These are phyloP conservation scores for Argentina anserina DNA, from an alignment of 306 rosid species.

Conservation along the genomic window DNA sequence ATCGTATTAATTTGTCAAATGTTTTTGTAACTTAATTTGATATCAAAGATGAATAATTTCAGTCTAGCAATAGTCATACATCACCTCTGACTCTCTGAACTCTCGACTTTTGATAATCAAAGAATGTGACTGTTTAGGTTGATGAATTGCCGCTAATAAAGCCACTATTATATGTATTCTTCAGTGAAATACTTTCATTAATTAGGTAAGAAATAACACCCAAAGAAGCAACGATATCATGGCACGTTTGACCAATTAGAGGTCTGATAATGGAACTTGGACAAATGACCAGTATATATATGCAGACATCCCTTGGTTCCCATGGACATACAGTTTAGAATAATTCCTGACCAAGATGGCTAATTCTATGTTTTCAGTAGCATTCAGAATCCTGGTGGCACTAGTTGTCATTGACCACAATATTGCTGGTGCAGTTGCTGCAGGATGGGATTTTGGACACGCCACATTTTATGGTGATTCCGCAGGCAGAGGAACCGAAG, in stretches of 20 bases:
- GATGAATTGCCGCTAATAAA: too few relatives aligned
- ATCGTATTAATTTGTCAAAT: too few relatives aligned
- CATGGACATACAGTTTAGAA: not conserved
- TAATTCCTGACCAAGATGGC: not conserved
- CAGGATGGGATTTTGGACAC: not conserved
- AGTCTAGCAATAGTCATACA: too few relatives aligned
- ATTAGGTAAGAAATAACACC: not conserved
- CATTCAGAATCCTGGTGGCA: not conserved
- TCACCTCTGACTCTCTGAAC: too few relatives aligned
- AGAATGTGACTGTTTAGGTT: too few relatives aligned
- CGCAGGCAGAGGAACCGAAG: not conserved
- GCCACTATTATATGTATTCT: not conserved
- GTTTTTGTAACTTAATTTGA: too few relatives aligned
- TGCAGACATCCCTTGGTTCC: not conserved
- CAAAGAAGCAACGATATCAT: not conserved
- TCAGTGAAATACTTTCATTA: not conserved
- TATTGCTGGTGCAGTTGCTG: not conserved
- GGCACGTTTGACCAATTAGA: not conserved
- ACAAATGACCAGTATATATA: not conserved
- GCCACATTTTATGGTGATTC: conserved; percentile 7
- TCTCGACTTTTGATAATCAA: too few relatives aligned
- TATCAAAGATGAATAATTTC: too few relatives aligned
- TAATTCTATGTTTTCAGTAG: not conserved
- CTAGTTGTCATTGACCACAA: not conserved
- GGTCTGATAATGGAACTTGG: not conserved